Conservation (phyloP, 179 eudicot species). For the Spinacia oleracea region DNA sequence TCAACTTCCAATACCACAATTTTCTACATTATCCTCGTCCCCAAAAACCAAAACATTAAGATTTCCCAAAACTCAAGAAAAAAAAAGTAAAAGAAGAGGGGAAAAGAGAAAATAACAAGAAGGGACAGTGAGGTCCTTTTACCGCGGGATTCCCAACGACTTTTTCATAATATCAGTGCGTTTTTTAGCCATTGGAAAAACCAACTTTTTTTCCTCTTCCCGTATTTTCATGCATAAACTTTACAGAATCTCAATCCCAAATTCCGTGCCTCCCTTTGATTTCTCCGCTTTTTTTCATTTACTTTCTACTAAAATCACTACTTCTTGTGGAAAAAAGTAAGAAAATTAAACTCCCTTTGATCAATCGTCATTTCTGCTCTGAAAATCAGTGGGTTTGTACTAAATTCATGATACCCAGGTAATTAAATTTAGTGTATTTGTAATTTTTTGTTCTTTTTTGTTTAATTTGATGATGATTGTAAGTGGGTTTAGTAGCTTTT, state of each 20-base stretch:
- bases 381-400: not conserved
- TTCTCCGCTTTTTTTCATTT: not conserved
- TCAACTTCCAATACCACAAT: not conserved
- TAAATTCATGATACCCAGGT: constrained; percentile 17
- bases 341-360: not conserved
- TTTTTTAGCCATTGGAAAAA: not conserved
- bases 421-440: not conserved
- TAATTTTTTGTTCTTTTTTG: not conserved
- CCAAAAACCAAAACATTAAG: not conserved
- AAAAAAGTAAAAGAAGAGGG: too few species aligned
- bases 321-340: not conserved
- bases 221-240: constrained; percentile 34
- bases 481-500: not conserved
- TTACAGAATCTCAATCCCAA: constrained; percentile 26
- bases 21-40: not conserved
- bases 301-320: not conserved
- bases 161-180: constrained; percentile 18
- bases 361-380: not conserved
- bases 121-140: constrained; percentile 35
- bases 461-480: constrained; percentile 1
- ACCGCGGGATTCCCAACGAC: constrained; percentile 52
- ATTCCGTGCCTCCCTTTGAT: not conserved
- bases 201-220: constrained; percentile 1
- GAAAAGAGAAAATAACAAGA: not conserved
- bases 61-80: not conserved